These are phyloP conservation scores for Serendipita indica DNA, from an alignment of 768 basidiomycete genomes.

Conservation along the genomic window DNA sequence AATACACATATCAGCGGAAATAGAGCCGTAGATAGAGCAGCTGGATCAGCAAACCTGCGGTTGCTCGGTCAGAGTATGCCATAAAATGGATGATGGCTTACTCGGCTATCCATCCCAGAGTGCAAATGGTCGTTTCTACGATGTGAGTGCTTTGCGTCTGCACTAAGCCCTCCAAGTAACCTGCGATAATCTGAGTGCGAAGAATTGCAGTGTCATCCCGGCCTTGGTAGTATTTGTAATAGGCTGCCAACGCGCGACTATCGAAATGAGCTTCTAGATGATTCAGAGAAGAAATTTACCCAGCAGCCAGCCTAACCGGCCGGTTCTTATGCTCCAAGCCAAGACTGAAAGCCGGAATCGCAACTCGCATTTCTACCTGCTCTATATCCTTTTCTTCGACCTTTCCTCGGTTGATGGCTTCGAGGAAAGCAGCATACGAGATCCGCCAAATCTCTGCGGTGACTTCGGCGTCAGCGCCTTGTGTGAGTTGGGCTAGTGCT, in stretches of 20 bases:
- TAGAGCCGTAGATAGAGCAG: constrained; percentile 36
- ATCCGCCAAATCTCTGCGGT: constrained; percentile 32
- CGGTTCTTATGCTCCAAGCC: constrained; percentile 43
- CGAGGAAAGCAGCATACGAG: constrained; percentile 28
- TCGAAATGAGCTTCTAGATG: background rate
- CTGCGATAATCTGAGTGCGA: constrained; percentile 30
- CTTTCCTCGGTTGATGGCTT: too few relatives aligned
- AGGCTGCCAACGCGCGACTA: constrained; percentile 32
- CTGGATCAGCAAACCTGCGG: constrained; percentile 32
- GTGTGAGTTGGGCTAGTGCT: constrained; percentile 29
- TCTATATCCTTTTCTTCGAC: too few relatives aligned
- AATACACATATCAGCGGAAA: constrained; percentile 44
- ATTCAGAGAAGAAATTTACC: constrained; percentile 33
- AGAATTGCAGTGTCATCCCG: constrained; percentile 22
- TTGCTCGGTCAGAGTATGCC: background rate
- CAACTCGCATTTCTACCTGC: background rate
- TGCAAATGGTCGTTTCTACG: constrained; percentile 50
- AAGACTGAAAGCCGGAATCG: constrained; percentile 19
- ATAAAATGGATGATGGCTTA: constrained; percentile 15
- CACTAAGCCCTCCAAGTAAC: constrained; percentile 34
- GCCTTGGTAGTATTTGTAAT: constrained; percentile 19
- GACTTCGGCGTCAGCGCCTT: constrained; percentile 34
- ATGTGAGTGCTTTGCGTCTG: constrained; percentile 31
- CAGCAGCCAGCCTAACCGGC: constrained; percentile 47
- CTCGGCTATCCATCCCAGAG: constrained; percentile 42